Evolutionary conservation across 352 stramenopile genomes (phyloP), one percentile per base, ranked within the genome.

Genomic region (Phytophthora pini): DNA sequence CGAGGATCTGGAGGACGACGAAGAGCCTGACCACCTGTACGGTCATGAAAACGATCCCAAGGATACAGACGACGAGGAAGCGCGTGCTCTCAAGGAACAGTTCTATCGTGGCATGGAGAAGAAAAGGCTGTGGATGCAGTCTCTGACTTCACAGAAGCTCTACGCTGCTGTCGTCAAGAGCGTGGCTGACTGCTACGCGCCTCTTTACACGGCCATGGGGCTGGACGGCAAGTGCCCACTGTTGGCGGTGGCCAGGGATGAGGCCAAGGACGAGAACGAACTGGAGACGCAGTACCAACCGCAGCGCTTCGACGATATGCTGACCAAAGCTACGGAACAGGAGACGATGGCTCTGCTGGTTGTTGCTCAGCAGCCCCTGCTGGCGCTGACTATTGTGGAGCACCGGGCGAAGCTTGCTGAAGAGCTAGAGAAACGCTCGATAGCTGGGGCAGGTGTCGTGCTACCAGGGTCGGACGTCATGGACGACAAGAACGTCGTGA

Each of bases 81-180:
- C 41, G 31, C 70, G 53, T 17, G 69, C 57, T 7, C 60, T 84
- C 2, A 80, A 72, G 20, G 53, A 77, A 56, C 76, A 80, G 36
- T 82, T 91, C 22, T 67, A 77, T 9, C 53, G 61, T n/a, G 82
- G 69, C 4, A 79, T 91, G 79, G 80, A 86, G 50, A 80, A 83
- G 56, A 91, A 91, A 63, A 83, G 76, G 57, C 48, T 67, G 55
- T 91, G 80, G 80, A 84, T 91, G 78, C 71, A 79, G 58, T 59
- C 61, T 45, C 77, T 89, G 41, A 74, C 65, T 2, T 50, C 73
- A 20, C 56, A 76, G 49, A 67, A 76, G 20, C 56, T 76, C 27
- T 84, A 72, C 36, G 60, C 61, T 8, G 56, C 65, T 38, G 17
- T 92, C 26, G 48, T 89, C 39, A 80, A 87, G 49, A 68, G 65